Percentiles rank a stretch among this genome's conserved stretches.
Conservation (phyloP, 1,139 yeast genomes). For the Candida mesenterica region DNA sequence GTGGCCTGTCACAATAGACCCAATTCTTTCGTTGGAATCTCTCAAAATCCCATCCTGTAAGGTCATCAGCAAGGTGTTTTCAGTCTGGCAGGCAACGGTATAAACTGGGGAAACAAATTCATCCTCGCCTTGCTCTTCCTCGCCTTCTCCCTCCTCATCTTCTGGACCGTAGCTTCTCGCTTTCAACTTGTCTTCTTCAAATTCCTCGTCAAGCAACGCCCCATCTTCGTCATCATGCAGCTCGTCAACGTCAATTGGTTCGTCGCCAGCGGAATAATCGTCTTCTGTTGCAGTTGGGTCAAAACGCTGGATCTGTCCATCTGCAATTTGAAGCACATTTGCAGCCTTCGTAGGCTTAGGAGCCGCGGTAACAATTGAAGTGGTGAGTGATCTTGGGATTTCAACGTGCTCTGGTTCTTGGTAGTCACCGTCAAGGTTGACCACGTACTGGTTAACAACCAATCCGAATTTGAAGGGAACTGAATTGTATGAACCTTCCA, state of each 20-base stretch:
- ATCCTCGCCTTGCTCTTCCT: conserved; percentile 5
- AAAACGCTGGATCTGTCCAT: conserved; percentile 31
- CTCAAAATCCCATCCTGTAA: conserved; percentile 34
- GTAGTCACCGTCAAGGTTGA: conserved; percentile 17
- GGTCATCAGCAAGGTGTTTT: conserved; percentile 32
- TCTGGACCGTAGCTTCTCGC: too few relatives aligned
- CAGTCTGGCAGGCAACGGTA: conserved; percentile 34
- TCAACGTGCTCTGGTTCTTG: conserved; percentile 13
- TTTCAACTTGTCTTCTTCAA: not conserved
- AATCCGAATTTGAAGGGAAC: conserved; percentile 36
- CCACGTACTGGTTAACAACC: conserved; percentile 27
- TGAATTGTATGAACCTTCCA: conserved; percentile 22
- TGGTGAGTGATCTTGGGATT: conserved; percentile 19
- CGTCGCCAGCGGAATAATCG: conserved; percentile 9
- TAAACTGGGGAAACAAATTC: conserved; percentile 24
- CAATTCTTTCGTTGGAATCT: conserved; percentile 38
- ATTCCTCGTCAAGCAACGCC: conserved; percentile 1
- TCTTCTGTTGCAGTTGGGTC: conserved; percentile 3
- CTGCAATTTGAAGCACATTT: conserved; percentile 28
- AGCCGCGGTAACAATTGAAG: conserved; percentile 19
- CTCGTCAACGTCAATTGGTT: too few relatives aligned
- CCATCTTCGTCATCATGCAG: conserved; percentile 1
- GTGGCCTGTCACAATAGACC: conserved; percentile 41
- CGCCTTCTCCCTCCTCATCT: conserved; percentile 4
- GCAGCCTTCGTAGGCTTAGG: conserved; percentile 26